Base-by-base conservation (phyloP, 2,329 filamentous ascomycete genomes). In the Fusarium dimerum region DNA sequence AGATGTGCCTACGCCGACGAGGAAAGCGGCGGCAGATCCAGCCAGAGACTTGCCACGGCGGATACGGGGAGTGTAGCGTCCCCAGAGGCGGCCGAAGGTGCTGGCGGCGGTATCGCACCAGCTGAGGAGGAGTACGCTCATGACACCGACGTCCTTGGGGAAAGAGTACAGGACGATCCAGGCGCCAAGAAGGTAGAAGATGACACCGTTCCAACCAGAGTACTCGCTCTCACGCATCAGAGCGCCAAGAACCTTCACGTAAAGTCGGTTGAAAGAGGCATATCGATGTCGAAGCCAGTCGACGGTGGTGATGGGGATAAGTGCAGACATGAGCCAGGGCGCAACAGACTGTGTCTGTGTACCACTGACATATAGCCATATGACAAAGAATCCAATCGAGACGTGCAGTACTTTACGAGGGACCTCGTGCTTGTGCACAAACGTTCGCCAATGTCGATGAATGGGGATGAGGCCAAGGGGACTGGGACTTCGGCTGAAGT, bases 41-140 rank as follows among this genome's bases (percentile, higher is more conserved):
- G 94, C 94, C 29, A 97, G 77, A 54, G 91, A 96, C 82, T 99
- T 99, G 40, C 92, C 92, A 57, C 82, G 82, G 56, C 94, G 85
- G 50, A 99, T 82, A 47, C 88, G 83, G 38, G 90, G 90, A 2
- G 94, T 99, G 69, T 97, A 92, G 56, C 88, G 84, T 40, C 94
- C 94, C 75, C 90, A 97, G 13, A 93, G 78, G 49, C 94, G 84
- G 48, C 94, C 94, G 67, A 99, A 92, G 0, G 94, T 99, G 68
- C 89, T 94, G 46, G 94, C 94, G 36, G 94, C 94, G 1, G 94
- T 97, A 71, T 99, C 94, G 73, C 94, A 99, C 94, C 94, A 99
- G 68, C 90, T 95, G 20, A 99, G 83, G 40, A 99, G 82, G 65
- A 99, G 78, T 41, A 97, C 88, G 55, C 89, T 87, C 78, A 97